A percentile compares a stretch with the other conserved stretches of the same genome.
These are phyloP conservation scores for Cyberlindnera maritima DNA, from an alignment of 805 yeast species.

Conservation along the genomic window DNA sequence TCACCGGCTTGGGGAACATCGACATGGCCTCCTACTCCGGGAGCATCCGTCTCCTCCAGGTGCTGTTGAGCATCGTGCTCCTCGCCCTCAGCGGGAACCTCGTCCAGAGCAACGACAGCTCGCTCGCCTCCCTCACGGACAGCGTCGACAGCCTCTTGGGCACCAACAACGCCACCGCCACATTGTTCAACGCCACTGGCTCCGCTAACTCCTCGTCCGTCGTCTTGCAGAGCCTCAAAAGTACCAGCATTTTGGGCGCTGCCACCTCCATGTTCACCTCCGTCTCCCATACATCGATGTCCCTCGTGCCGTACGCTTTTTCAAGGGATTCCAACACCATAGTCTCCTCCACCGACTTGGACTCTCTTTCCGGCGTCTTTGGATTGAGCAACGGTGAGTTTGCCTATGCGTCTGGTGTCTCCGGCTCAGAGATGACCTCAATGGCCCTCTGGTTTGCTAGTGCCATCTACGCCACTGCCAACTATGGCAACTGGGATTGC, in stretches of 20 bases:
- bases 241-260: conserved; percentile 4
- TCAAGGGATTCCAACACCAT: conserved; percentile 8
- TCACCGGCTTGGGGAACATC: conserved; percentile 11
- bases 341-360: conserved; percentile 6
- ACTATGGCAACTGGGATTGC: conserved; percentile 30
- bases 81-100: conserved; percentile 8
- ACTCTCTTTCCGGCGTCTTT: conserved; percentile 1
- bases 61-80: background rate
- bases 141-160: conserved; percentile 1
- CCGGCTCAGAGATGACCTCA: conserved; percentile 21
- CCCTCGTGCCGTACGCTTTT: conserved; percentile 10
- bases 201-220: background rate
- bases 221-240: background rate
- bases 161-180: background rate
- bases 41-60: conserved; percentile 8
- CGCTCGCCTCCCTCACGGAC: background rate
- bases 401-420: conserved; percentile 7
- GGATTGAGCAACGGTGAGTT: conserved; percentile 3
- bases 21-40: conserved; percentile 11
- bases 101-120: conserved; percentile 1
- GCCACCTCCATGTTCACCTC: conserved; percentile 9
- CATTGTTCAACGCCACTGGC: conserved; percentile 2
- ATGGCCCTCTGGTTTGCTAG: conserved; percentile 25
- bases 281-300: conserved; percentile 8
- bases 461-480: conserved; percentile 25